Base-by-base conservation (phyloP, 2,329 filamentous ascomycete genomes). In the Neofusicoccum cordaticola region DNA sequence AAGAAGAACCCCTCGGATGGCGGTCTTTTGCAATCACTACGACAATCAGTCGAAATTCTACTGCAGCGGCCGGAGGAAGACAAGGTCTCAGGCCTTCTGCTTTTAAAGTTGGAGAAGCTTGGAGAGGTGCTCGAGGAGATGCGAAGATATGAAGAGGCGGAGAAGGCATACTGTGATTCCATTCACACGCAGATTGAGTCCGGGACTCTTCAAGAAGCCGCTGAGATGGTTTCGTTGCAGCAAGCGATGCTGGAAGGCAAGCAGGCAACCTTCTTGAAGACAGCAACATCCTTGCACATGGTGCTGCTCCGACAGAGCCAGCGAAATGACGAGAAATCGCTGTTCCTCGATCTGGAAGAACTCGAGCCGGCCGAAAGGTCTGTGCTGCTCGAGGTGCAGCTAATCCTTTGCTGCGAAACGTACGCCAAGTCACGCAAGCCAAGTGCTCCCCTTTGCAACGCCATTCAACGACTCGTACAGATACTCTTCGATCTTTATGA, bases 51-150 rank as follows among this genome's bases (percentile, higher is more conserved):
- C 56, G 86, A 90, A 50, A 80, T 84, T 42, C 80, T 91, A 37
- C 84, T 84, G 69, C 77, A 83, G 48, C 82, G 85, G 7, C 74
- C 85, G 0, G 74, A 78, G 17, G 73, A 76, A 0, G 88, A 90
- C 65, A 85, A 84, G 73, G 82, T 85, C 48, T 83, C 82, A 67
- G 88, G 86, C 0, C 83, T 88, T 66, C 76, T 91, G 1, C 76
- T 83, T 0, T 81, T 82, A 62, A 92, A 92, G 71, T 79, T 91
- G 44, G 90, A 92, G 71, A 81, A 86, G 11, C 83, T 90, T 69
- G 88, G 85, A 2, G 87, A 90, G 44, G 71, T 87, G 1, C 86
- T 85, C 68, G 85, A 83, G 68, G 74, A 78, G 1, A 75, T 80
- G 13, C 84, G 85, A 4, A 81, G 84, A 51, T 77, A 78, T 17